Evolutionary conservation across 495 filamentous ascomycete species (phyloP).

Genomic region (Physcia stellaris): DNA sequence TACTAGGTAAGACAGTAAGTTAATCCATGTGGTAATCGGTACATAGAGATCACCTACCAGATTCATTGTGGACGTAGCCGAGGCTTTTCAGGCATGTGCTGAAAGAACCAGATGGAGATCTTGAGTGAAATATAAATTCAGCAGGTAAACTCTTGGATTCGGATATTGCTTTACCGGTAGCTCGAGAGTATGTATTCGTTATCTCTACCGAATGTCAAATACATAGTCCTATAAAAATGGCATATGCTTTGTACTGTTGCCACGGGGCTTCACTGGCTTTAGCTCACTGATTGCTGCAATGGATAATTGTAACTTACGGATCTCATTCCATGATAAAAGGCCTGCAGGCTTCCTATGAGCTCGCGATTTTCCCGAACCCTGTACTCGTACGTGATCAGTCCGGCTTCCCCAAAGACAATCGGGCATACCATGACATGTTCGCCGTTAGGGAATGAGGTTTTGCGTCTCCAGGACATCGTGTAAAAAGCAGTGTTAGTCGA

Average conservation of each 20-base stretch:
- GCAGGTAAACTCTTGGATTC: conserved; percentile 1
- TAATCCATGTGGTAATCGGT: neutral
- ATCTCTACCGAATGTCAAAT: conserved; percentile 1
- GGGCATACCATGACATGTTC: too few species aligned
- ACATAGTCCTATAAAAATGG: neutral
- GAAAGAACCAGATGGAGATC: conserved; percentile 1
- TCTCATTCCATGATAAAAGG: too few species aligned
- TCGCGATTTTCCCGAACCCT: too few species aligned
- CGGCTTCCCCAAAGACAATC: too few species aligned
- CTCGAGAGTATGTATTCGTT: conserved; percentile 18
- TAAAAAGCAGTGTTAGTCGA: too few species aligned
- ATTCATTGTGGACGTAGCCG: neutral
- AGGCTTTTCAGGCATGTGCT: neutral
- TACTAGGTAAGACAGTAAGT: neutral
- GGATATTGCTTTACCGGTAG: conserved; percentile 13
- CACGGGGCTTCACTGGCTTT: neutral
- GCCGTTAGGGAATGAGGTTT: too few species aligned
- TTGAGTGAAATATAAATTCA: neutral
- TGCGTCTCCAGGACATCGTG: too few species aligned
- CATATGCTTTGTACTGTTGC: neutral
- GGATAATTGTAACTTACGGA: too few species aligned
- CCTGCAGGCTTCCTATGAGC: too few species aligned
- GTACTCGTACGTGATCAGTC: too few species aligned
- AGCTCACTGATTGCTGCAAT: too few species aligned
- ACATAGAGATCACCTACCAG: too few species aligned